These are phyloP conservation scores for Aureobasidium namibiae DNA, from an alignment of 2,329 filamentous ascomycete genomes.

Conservation along the genomic window DNA sequence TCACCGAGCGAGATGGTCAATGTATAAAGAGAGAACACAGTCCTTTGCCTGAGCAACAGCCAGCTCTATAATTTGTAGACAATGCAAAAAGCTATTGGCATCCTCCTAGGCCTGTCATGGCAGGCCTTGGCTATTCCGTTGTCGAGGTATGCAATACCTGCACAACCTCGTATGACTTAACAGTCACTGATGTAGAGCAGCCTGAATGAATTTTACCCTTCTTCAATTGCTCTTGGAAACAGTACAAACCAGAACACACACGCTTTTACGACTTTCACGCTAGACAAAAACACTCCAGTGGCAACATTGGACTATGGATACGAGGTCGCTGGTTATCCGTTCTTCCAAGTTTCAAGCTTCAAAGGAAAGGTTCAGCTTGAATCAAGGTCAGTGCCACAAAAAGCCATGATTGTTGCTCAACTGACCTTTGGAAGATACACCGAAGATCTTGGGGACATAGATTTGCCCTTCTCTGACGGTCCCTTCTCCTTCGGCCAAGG, in stretches of 20 bases:
- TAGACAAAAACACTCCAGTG: not conserved
- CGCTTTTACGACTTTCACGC: not conserved
- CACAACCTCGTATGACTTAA: not conserved
- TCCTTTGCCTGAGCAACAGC: not conserved
- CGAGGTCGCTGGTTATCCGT: conserved; percentile 29
- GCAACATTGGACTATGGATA: conserved; percentile 26
- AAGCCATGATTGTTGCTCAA: not conserved
- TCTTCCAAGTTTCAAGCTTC: conserved; percentile 24
- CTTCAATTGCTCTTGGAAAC: not conserved
- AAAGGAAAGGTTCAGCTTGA: conserved; percentile 26
- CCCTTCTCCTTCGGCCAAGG: conserved; percentile 24
- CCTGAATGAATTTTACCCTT: not conserved
- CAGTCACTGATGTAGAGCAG: not conserved
- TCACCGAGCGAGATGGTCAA: not conserved
- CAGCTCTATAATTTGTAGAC: not conserved
- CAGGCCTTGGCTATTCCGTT: not conserved
- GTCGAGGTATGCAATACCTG: not conserved
- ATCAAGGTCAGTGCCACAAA: conserved; percentile 17
- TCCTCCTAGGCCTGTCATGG: not conserved
- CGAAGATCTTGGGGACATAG: conserved; percentile 26
- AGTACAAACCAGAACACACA: not conserved
- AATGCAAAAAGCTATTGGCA: not conserved
- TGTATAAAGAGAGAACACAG: not conserved
- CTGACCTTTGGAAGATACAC: conserved; percentile 19
- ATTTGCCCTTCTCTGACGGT: conserved; percentile 25